Base-by-base conservation (phyloP, 164 flowering plant species). In the Sextonia rubra region DNA sequence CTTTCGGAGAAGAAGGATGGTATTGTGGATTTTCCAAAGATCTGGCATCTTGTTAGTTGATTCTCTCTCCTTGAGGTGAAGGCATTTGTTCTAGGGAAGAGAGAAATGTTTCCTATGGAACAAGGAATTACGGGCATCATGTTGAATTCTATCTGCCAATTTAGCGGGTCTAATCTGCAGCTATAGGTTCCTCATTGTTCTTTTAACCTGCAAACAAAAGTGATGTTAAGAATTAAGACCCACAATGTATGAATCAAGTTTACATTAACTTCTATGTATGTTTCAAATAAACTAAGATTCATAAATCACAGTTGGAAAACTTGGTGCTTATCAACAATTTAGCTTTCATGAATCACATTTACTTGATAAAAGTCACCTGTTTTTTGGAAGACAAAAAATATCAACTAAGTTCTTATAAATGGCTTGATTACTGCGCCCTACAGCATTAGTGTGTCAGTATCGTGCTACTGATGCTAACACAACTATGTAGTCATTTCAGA, bases 121-220 rank as follows among this genome's bases (percentile, higher is more conserved):
- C 82, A 88, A 67, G 89, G 91, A 76, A 83, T 78, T 25, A 92
- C 86, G 47, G 91, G 88, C 37, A 88, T 82, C 97, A 91, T 91
- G 68, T 72, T 86, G 78, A 74, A 32, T n/a, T 27, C 47, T 76
- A 58, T 23, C 15, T 30, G 25, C 56, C 55, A 52, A 55, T 55
- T 65, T 11, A 29, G 27, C 30, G 71, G 69, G 26, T 70, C 48
- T 69, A 73, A 8, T 75, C 67, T 58, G 70, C 71, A 69, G 70
- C 70, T 69, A 72, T 64, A 60, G 61, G 60, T 37, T 30, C 68
- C 48, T 72, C 78, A 79, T 81, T 48, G 44, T 68, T 66, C 62
- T 47, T 69, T 76, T 69, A 58, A 79, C 87, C 91, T 86, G 84
- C 79, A 77, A 66, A 75, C 18, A 11, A 67, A 4, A 69, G n/a